phyloP scores from a whole-genome alignment of 768 basidiomycete species.

The Glaciozyma martinii region DNA sequence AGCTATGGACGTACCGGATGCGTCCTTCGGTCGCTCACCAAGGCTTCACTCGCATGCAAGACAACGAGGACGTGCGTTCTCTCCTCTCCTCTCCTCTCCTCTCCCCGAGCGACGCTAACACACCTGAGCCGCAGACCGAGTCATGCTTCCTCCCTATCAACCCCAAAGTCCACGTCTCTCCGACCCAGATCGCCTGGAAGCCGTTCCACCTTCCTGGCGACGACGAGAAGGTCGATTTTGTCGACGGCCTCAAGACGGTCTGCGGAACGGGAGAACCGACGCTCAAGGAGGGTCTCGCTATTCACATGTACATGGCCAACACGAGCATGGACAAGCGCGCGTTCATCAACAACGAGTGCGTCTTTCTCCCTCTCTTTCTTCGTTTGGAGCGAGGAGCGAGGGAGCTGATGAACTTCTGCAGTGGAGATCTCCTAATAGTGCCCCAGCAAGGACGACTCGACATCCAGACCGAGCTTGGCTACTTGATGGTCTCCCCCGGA shows the following conservation, averaged over 20 bases:
- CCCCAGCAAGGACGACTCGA: conserved; percentile 59
- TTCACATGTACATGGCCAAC: conserved; percentile 50
- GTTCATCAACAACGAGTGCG: conserved; percentile 25
- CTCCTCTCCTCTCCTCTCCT: background rate
- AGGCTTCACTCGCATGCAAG: conserved; percentile 51
- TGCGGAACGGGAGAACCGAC: conserved; percentile 58
- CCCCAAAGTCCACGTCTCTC: conserved; percentile 53
- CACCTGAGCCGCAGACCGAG: conserved; percentile 41
- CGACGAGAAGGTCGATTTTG: conserved; percentile 47
- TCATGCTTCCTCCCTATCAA: conserved; percentile 55
- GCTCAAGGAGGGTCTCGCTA: conserved; percentile 55
- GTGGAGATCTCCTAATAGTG: conserved; percentile 59
- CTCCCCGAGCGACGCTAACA: too few relatives aligned
- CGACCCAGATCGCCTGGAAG: conserved; percentile 60
- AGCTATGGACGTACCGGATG: conserved; percentile 58
- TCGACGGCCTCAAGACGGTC: conserved; percentile 52
- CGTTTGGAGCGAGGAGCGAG: too few relatives aligned
- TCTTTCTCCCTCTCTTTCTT: background rate
- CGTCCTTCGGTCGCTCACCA: conserved; percentile 52
- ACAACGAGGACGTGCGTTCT: conserved; percentile 47
- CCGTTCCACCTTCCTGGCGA: conserved; percentile 51
- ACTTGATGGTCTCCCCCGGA: conserved; percentile 45
- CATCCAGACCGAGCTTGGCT: conserved; percentile 61
- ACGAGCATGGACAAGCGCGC: conserved; percentile 28
- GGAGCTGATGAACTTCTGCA: background rate